Percentiles rank a stretch among this genome's conserved stretches.
Conservation (phyloP, 1,284 basidiomycete species). For the Ceratobasidium theobromae region DNA sequence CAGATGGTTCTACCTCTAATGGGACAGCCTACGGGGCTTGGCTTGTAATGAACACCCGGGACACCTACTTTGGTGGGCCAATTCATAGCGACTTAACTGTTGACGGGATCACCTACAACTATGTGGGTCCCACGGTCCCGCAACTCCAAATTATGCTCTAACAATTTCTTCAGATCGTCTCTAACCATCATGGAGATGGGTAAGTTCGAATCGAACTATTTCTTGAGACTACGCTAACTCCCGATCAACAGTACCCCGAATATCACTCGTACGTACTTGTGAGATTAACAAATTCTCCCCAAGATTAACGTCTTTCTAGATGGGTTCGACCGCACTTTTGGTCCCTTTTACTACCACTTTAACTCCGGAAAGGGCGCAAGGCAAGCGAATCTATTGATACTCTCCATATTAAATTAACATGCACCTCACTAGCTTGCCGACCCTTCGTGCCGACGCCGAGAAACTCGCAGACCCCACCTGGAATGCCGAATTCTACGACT, state of each 20-base stretch:
- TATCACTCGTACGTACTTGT: conserved; percentile 35
- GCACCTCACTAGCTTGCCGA: background rate
- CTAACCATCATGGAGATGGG: conserved; percentile 41
- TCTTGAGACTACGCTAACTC: background rate
- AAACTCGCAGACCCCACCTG: conserved; percentile 36
- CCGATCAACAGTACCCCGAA: conserved; percentile 34
- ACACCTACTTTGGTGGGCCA: conserved; percentile 41
- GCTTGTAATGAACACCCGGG: conserved; percentile 41
- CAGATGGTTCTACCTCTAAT: conserved; percentile 39
- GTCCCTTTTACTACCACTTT: conserved; percentile 39
- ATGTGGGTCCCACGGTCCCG: too few species aligned
- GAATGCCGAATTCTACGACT: conserved; percentile 41
- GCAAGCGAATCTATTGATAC: background rate
- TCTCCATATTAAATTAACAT: background rate
- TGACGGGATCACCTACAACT: conserved; percentile 42
- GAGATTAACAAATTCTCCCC: background rate
- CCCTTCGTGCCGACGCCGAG: conserved; percentile 37
- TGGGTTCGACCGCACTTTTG: conserved; percentile 42
- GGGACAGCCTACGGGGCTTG: conserved; percentile 39
- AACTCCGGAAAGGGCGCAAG: conserved; percentile 34
- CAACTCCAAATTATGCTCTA: too few species aligned
- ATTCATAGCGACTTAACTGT: conserved; percentile 40
- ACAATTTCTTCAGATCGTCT: conserved; percentile 21
- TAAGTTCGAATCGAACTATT: background rate
- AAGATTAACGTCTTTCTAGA: background rate